Evolutionary conservation across 2,329 filamentous ascomycete species (phyloP).

Genomic region (Fusarium oligoseptatum): DNA sequence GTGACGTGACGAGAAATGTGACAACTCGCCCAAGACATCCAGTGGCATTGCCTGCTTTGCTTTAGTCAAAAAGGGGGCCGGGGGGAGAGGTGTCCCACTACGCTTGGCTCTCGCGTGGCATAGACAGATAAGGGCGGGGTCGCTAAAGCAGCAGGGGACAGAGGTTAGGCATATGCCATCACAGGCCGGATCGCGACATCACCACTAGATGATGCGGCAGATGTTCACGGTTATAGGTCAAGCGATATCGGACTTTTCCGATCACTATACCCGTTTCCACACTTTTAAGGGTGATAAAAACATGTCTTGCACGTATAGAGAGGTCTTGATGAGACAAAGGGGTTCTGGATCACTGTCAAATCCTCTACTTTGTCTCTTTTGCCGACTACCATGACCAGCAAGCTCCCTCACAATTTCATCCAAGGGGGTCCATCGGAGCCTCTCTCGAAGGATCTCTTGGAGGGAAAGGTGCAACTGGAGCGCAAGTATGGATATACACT

Average conservation of each 20-base stretch:
- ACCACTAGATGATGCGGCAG: background rate
- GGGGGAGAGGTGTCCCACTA: background rate
- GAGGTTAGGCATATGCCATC: background rate
- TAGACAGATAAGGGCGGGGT: background rate
- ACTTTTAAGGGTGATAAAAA: background rate
- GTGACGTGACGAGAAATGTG: background rate
- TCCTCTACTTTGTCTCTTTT: background rate
- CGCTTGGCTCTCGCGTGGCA: background rate
- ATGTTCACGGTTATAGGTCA: background rate
- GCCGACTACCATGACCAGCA: background rate
- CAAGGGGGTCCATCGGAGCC: background rate
- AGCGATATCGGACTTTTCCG: background rate
- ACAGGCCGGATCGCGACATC: background rate
- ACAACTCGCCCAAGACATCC: background rate
- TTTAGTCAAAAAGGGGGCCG: background rate
- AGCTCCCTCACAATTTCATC: background rate
- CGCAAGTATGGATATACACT: background rate
- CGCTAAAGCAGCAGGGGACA: background rate
- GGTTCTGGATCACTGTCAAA: background rate
- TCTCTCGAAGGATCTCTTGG: background rate
- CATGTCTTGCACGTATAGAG: background rate
- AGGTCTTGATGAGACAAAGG: background rate
- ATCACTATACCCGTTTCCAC: background rate
- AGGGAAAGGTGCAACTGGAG: background rate
- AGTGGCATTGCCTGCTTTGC: background rate